Evolutionary conservation across 768 basidiomycete species (phyloP), one percentile per base, ranked within the genome.

Genomic region (Macrolepiota dolichaula): DNA sequence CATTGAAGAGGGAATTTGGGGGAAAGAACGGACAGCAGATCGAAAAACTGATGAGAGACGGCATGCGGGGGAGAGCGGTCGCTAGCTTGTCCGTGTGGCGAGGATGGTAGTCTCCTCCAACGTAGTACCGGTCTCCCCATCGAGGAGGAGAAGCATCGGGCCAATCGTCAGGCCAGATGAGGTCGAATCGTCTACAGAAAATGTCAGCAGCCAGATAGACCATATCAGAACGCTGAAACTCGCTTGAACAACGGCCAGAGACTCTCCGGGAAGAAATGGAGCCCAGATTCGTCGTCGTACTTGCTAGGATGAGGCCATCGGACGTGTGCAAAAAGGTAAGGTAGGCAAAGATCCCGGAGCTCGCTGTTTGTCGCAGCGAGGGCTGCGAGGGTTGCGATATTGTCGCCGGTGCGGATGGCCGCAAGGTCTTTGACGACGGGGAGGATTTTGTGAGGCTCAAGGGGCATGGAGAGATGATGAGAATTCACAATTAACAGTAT

Each of bases 81-180:
- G 74, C 72, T 24, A 79, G 70, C 58, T 74, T 73, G 61, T 75
- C 71, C 17, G 78, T 66, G 63, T 75, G 72, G 22, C 72, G 69
- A 1, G 76, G 76, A 50, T 70, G 69, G 37, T 76, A 75, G 54
- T 73, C 71, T 4, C 76, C 76, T 1, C 72, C 70, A 12, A 68
- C 57, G 37, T 73, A 73, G 59, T 71, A 73, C 47, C 70, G 72
- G 55, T 74, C 71, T 42, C 76, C 78, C 74, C 74, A 77, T n/a
- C 71, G 70, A 1, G 77, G 76, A 6, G 76, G 77, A 4, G 68
- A 67, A 11, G 74, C 65, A 51, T 80, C 78, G 2, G 75, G 74
- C 78, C 78, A 79, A 51, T 77, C 73, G 62, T 79, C 78, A 11
- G 78, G 78, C 78, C 78, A 80, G 44, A 74, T 68, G 2, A 80